Percentiles rank a stretch among this genome's conserved stretches.
phyloP scores from a whole-genome alignment of 352 stramenopile species.

The Aphanomyces astaci region DNA sequence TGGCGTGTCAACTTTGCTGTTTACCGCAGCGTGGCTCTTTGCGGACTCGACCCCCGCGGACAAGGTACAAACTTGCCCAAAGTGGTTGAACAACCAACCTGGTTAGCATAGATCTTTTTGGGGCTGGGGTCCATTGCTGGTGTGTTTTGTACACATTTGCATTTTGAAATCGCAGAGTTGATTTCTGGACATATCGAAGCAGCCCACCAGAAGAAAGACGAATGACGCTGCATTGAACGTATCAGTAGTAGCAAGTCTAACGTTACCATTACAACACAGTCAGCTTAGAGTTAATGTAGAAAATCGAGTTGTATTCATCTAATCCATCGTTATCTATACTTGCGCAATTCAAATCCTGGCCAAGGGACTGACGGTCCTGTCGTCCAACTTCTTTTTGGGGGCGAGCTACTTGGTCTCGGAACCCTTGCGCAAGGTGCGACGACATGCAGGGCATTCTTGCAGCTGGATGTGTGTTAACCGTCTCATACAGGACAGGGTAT shows the following conservation, averaged over 20 bases:
- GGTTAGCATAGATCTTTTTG: constrained; percentile 22
- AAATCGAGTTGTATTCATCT: too few relatives aligned
- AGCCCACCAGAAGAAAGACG: neutral
- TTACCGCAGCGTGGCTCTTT: neutral
- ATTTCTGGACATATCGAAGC: neutral
- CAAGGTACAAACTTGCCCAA: neutral
- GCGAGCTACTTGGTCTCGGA: constrained; percentile 61
- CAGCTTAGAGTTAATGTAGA: too few relatives aligned
- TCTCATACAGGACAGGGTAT: constrained; percentile 48
- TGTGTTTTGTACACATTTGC: constrained; percentile 15
- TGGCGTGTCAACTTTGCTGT: neutral
- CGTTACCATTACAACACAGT: too few relatives aligned
- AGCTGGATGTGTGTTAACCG: neutral
- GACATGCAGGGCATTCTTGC: neutral
- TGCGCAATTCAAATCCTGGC: constrained; percentile 58
- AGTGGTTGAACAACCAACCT: neutral
- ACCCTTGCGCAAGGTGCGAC: constrained; percentile 50
- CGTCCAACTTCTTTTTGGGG: constrained; percentile 71
- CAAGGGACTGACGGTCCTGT: constrained; percentile 58
- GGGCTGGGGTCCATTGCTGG: neutral
- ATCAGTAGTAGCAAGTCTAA: too few relatives aligned
- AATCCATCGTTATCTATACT: too few relatives aligned
- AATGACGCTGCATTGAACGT: neutral
- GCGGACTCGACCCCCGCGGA: neutral
- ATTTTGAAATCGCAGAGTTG: constrained; percentile 14